phyloP scores from a whole-genome alignment of 306 rosid genomes.

The Castanopsis chinensis region DNA sequence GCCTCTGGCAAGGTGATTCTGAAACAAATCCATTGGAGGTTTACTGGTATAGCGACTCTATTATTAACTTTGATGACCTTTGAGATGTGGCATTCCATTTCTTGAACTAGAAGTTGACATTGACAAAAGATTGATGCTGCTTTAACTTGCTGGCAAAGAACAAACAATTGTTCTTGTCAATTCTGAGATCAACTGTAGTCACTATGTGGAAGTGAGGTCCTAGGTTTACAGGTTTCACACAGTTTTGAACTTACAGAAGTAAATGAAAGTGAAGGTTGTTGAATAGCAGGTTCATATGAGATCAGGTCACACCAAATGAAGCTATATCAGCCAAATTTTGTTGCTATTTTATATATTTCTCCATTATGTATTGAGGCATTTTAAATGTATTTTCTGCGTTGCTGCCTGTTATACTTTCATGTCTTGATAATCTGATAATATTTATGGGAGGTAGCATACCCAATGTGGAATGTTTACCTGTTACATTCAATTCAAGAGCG shows the following conservation, averaged over 20 bases:
- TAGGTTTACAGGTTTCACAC: neutral
- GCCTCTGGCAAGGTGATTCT: constrained; percentile 24
- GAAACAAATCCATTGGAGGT: constrained; percentile 35
- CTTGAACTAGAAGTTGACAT: constrained; percentile 2
- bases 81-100: constrained; percentile 19
- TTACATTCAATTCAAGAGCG: no score
- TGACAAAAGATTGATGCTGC: neutral
- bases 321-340: neutral
- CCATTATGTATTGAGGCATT: neutral
- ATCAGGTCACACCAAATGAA: neutral
- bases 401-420: neutral
- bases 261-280: neutral
- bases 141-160: neutral
- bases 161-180: neutral
- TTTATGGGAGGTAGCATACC: no score
- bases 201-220: neutral
- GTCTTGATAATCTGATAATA: neutral
- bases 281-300: neutral
- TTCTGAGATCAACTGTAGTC: neutral
- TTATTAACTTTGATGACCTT: constrained; percentile 59
- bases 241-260: neutral
- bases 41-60: constrained; percentile 42
- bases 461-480: no score
- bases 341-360: neutral
- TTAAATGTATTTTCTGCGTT: neutral